Evolutionary conservation across 2,329 filamentous ascomycete species (phyloP), one percentile per base, ranked within the genome.

Genomic region (Macrophomina pseudophaseolina): DNA sequence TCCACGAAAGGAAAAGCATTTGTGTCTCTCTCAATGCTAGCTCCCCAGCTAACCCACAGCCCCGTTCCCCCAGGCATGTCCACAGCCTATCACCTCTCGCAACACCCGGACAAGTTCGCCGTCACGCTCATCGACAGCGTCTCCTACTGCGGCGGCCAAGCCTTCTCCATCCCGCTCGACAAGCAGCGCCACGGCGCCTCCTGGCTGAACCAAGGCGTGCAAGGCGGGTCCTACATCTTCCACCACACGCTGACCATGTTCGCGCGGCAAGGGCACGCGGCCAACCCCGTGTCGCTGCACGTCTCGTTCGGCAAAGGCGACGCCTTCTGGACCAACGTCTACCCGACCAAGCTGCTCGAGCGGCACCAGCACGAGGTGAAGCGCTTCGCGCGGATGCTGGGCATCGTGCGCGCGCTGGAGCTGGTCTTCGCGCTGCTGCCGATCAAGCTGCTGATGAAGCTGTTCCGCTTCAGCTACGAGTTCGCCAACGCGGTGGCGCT

Each of bases 401-500:
- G 82, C 64, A 77, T 89, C 18, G 81, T 89, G 11, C 83, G 86
- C 56, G 85, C 81, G 82, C 85, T 87, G n/a, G 84, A 89, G 79
- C 74, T 88, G 0, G 72, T 89, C 38, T 82, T 90, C 54, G 87
- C 85, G 0, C 75, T 90, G 2, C 73, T 90, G 1, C 88, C 80
- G 0, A 87, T 93, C 71, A 88, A 86, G 67, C 76, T 87, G 40
- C 84, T 92, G 74, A 82, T 92, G 71, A 86, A 86, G 66, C 76
- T 92, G 60, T 92, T 91, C 76, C 80, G 87, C 66, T 92, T 93
- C 77, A 88, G 83, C 66, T 83, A 86, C 9, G 89, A 91, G 65
- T 93, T 93, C 73, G 86, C 85, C 16, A 88, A 92, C 72, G 88
- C 87, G 42, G 88, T 93, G 77, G 87, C 90, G 0, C 83, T 91